These are phyloP conservation scores for Pezicula rhizophila DNA, from an alignment of 2,329 filamentous ascomycete species.

Conservation along the genomic window DNA sequence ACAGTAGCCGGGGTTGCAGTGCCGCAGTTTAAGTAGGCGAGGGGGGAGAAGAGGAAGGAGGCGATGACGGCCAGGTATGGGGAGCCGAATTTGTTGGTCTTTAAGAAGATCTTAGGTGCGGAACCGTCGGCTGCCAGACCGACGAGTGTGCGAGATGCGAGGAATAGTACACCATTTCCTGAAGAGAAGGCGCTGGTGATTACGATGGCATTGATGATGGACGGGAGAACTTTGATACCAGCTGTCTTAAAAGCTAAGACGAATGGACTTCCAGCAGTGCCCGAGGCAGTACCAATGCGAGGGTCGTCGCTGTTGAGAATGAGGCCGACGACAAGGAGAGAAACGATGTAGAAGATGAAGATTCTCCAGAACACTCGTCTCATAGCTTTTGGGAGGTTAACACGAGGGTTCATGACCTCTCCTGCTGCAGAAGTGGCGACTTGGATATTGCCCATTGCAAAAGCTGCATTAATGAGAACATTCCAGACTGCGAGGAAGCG, in stretches of 20 bases:
- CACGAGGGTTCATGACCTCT: conserved; percentile 53
- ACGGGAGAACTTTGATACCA: conserved; percentile 58
- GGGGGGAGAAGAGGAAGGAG: background rate
- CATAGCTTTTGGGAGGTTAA: conserved; percentile 52
- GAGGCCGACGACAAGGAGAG: conserved; percentile 42
- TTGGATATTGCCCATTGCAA: conserved; percentile 3
- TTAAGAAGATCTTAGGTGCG: conserved; percentile 48
- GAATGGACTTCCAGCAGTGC: conserved; percentile 51
- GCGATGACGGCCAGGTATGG: conserved; percentile 37
- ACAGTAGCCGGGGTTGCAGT: conserved; percentile 36
- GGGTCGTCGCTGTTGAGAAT: conserved; percentile 47
- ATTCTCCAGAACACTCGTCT: conserved; percentile 57
- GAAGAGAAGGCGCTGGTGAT: conserved; percentile 64
- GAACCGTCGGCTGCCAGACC: conserved; percentile 52
- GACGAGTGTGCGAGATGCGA: conserved; percentile 52
- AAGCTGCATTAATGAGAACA: conserved; percentile 42
- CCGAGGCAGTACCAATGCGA: conserved; percentile 36
- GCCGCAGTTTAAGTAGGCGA: conserved; percentile 1
- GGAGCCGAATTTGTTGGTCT: conserved; percentile 43
- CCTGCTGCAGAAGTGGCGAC: conserved; percentile 50
- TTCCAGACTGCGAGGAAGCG: conserved; percentile 53
- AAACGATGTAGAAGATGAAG: conserved; percentile 36
- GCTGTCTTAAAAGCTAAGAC: conserved; percentile 65
- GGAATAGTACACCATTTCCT: conserved; percentile 53
- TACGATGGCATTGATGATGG: conserved; percentile 69